Evolutionary conservation across 2,329 filamentous ascomycete genomes (phyloP), one percentile per base, ranked within the genome.

Genomic region (Colletotrichum navitas): DNA sequence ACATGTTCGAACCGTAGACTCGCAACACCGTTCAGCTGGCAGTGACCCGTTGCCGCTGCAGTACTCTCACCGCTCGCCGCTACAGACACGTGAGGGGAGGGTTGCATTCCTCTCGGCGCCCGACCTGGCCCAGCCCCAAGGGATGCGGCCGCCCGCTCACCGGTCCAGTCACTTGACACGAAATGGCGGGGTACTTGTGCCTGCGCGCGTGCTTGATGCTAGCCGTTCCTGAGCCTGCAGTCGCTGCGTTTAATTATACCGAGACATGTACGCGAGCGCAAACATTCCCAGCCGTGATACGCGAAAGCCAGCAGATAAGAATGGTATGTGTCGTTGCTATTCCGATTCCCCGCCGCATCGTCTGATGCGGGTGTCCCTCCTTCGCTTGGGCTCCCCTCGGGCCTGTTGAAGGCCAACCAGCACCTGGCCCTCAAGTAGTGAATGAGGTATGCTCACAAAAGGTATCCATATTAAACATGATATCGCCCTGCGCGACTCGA

Each of bases 321-420:
- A 39, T 29, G 60, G 18, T 11, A 18, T 41, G 21, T 11, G 43
- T 18, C 21, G 43, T 36, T 39, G 26, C 21, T 21, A 18, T 41
- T 43, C 21, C 34, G 26, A 12, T 45, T n/a, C 3, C 32, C 34
- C 18, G 24, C 29, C 21, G 24, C 14, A 14, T 61, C 63, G 26
- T 34, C 47, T 21, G 12, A 16, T 26, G 24, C 45, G 51, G 26
- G 43, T 39, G 36, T 29, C 36, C 26, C 34, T 47, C 36, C 47
- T 39, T 55, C 26, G 3, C 24, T 39, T 21, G 16, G 45, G 14
- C 10, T 24, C 45, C n/a, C 51, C 51, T 47, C n/a, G 24, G 62
- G 61, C 70, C 72, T 74, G 72, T 74, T 70, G 66, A 73, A 74
- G 72, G 72, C 70, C 56, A 32, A 16, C 47, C 21, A 24, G 16